Conservation (phyloP, 2,329 filamentous ascomycete species). For the Dactylonectria macrodidyma region DNA sequence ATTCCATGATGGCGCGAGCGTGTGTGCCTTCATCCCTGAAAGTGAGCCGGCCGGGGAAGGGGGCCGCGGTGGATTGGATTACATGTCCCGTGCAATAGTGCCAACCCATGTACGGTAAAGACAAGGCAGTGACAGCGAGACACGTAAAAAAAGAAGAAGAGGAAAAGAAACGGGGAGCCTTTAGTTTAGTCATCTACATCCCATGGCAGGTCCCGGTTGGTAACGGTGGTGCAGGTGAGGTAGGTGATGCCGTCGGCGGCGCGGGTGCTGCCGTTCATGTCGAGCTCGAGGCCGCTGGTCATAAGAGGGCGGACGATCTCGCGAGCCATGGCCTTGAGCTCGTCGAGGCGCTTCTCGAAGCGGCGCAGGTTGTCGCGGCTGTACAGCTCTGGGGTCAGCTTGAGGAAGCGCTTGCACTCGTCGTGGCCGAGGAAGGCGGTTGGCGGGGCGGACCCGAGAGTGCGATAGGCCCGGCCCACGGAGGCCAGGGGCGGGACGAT, state of each 20-base stretch:
- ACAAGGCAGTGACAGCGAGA: conserved; percentile 26
- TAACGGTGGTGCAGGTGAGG: conserved; percentile 65
- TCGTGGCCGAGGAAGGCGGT: conserved; percentile 84
- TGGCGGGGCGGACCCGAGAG: conserved; percentile 74
- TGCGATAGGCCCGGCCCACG: conserved; percentile 82
- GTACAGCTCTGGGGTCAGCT: conserved; percentile 86
- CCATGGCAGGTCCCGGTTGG: conserved; percentile 67
- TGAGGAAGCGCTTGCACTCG: conserved; percentile 91
- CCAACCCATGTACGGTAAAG: background rate
- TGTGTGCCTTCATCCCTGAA: conserved; percentile 12
- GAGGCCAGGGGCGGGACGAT: conserved; percentile 67
- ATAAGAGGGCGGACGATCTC: conserved; percentile 89
- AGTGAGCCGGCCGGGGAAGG: conserved; percentile 12
- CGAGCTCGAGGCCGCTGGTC: conserved; percentile 87
- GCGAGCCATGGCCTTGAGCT: conserved; percentile 87
- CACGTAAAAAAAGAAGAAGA: conserved; percentile 10
- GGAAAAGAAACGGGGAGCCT: background rate
- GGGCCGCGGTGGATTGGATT: conserved; percentile 1
- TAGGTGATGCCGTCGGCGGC: conserved; percentile 62
- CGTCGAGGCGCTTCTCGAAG: conserved; percentile 90
- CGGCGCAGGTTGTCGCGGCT: conserved; percentile 86
- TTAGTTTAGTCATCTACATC: conserved; percentile 53
- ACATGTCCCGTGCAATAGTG: conserved; percentile 4
- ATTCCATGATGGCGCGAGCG: conserved; percentile 24
- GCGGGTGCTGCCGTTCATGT: conserved; percentile 66